phyloP scores from a whole-genome alignment of 2,329 filamentous ascomycete species.

The Fusarium mangiferae region DNA sequence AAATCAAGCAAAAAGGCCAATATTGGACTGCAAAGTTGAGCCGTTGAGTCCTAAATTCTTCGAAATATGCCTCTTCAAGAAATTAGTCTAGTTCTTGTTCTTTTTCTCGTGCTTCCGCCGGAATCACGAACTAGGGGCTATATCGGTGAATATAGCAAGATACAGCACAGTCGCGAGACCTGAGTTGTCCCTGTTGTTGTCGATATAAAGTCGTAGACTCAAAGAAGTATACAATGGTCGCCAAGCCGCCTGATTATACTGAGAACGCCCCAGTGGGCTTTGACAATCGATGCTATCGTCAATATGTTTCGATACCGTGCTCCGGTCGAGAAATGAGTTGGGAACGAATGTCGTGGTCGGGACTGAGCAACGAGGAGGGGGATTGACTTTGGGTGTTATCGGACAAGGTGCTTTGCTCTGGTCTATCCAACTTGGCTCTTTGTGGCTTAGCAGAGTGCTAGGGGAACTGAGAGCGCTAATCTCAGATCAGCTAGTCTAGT shows the following conservation, averaged over 20 bases:
- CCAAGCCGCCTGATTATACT: not conserved
- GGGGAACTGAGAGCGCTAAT: constrained; percentile 28
- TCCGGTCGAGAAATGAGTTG: constrained; percentile 7
- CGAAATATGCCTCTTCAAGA: not conserved
- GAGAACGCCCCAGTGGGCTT: not conserved
- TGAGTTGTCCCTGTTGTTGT: not conserved
- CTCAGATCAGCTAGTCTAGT: constrained; percentile 15
- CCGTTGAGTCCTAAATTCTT: not conserved
- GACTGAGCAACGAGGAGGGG: constrained; percentile 31
- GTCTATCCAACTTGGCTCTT: constrained; percentile 33
- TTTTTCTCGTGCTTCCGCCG: not conserved
- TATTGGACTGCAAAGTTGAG: not conserved
- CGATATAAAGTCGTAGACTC: not conserved
- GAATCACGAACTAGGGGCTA: constrained; percentile 1
- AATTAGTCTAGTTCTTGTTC: not conserved
- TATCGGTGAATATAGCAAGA: constrained; percentile 9
- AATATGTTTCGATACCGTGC: constrained; percentile 5
- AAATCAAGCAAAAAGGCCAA: not conserved
- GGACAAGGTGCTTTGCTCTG: constrained; percentile 21
- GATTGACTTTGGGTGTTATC: constrained; percentile 29
- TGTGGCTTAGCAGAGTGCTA: constrained; percentile 33
- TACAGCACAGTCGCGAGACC: constrained; percentile 26
- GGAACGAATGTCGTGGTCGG: constrained; percentile 30
- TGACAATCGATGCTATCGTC: constrained; percentile 1
- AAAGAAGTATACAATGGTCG: not conserved